A percentile compares a stretch with the other conserved stretches of the same genome.
phyloP scores from a whole-genome alignment of 2,329 filamentous ascomycete species.

The Clarireedia monteithiana region DNA sequence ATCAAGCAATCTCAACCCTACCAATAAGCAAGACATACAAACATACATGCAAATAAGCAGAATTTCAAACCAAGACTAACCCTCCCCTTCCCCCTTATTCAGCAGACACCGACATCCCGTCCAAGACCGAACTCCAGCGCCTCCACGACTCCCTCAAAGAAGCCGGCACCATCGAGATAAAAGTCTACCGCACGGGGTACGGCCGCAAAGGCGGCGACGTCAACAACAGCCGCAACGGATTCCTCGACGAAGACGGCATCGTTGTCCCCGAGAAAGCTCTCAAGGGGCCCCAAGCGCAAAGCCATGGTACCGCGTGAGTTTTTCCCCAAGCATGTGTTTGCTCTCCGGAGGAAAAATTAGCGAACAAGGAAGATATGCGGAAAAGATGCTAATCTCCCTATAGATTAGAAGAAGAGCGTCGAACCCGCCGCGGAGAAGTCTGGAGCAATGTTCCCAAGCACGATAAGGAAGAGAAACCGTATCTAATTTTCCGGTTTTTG shows the following conservation, averaged over 20 bases:
- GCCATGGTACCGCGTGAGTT: slow-evolving; percentile 16
- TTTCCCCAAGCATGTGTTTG: too few relatives aligned
- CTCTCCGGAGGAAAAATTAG: too few relatives aligned
- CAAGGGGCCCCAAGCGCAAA: slow-evolving; percentile 13
- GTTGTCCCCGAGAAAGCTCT: slow-evolving; percentile 16
- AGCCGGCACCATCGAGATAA: slow-evolving; percentile 13
- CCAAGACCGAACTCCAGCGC: neutral
- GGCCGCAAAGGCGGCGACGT: slow-evolving; percentile 8
- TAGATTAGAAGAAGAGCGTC: neutral
- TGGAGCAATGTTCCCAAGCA: neutral
- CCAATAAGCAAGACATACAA: too few relatives aligned
- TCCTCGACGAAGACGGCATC: neutral
- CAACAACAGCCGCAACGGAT: neutral
- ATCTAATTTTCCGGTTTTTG: neutral
- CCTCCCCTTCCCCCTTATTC: neutral
- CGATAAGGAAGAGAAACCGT: neutral
- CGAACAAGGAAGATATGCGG: neutral
- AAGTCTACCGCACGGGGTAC: slow-evolving; percentile 8
- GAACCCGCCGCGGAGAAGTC: neutral
- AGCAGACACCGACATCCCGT: neutral
- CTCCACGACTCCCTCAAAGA: slow-evolving; percentile 1
- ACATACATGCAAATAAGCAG: too few relatives aligned
- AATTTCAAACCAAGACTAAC: too few relatives aligned
- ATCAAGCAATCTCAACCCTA: too few relatives aligned
- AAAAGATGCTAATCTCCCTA: neutral